Base-by-base conservation (phyloP, 345 rosid species). In the Linum lewisii region DNA sequence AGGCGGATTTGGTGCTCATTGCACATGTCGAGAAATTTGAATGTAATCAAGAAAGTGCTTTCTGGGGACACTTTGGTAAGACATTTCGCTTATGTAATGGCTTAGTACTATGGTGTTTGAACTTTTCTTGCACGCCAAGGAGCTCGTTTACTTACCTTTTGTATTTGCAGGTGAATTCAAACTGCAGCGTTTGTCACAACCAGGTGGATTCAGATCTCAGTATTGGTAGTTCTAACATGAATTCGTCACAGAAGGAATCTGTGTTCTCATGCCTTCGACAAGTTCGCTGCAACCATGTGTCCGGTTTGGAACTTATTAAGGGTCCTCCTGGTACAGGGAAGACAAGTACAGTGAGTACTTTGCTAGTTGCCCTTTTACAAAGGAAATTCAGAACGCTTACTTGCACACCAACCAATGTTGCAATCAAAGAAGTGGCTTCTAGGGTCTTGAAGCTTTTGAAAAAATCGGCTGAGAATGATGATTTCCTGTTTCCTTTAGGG, bases 301-400 rank as follows among this genome's bases (percentile, higher is more conserved):
- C 69, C 2, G 11, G 47, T 15, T 69, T 82, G 37, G 71, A 75
- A 55, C 76, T 79, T 21, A 65, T 82, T 23, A 77, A 82, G 84
- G 87, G 87, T 8, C 82, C 81, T 1, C 81, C 82, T 0, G 87
- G 87, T 53, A 79, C 87, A 4, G 87, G 87, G 47, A 82, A 82
- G 63, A 82, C 87, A 6, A 77, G 69, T 65, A 77, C 75, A 4
- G 47, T 72, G 10, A 62, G 79, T 13, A 24, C 54, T 26, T 22
- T 82, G 58, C 73, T 79, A 1, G 66, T 60, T 26, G 32, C 24
- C 50, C 76, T 82, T 47, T 55, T 79, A 36, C 64, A 24, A 34
- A 29, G 58, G 80, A 79, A 66, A 24, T 66, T 63, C 11, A 73
- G 79, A 60, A 73, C 77, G 6, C 63, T 82, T 11, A 57, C 64